Evolutionary conservation across 2,329 filamentous ascomycete species (phyloP), one percentile per base, ranked within the genome.

Genomic region (Fusarium cyanostomum): DNA sequence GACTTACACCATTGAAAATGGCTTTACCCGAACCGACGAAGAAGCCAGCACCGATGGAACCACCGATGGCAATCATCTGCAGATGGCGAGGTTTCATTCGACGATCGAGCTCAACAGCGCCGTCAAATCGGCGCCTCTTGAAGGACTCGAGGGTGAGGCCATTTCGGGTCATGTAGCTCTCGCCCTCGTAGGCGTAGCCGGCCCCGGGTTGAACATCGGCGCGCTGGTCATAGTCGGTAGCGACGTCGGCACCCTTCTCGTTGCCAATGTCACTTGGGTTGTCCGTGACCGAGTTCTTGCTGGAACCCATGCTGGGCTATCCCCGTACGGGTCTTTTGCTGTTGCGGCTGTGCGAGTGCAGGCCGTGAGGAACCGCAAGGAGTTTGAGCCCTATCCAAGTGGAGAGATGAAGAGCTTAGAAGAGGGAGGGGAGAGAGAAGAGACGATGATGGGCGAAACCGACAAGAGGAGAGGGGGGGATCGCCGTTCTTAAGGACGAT

Each of bases 31-130:
- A 86, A 69, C 84, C 84, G 70, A 87, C 85, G 73, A 87, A 87
- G 78, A 87, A 86, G 77, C 85, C 85, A 72, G 85, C 85, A 74
- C 85, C 85, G 57, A 87, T 87, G 28, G 84, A 85, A 56, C 84
- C 85, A 72, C 84, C 84, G 46, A 87, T 86, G 67, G 84, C 83
- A 75, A 87, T 87, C 84, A 87, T 86, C 74, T 87, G 82, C 68
- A 87, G 75, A 75, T 87, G 85, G 64, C 85, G 82, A 44, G 79
- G 77, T 77, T 84, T 82, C 78, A 87, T 83, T 65, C 76, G 72
- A 45, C 78, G 76, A 65, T 82, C 78, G 15, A 82, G 72, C 67
- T 81, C 69, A 34, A 62, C 11, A 21, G 57, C 6, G 4, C 67
- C 66, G 1, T 58, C 63, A 12, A 63, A 59, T 35, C 56, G 44